phyloP scores from a whole-genome alignment of 140 eudicot species.

The Senecio squalidus region DNA sequence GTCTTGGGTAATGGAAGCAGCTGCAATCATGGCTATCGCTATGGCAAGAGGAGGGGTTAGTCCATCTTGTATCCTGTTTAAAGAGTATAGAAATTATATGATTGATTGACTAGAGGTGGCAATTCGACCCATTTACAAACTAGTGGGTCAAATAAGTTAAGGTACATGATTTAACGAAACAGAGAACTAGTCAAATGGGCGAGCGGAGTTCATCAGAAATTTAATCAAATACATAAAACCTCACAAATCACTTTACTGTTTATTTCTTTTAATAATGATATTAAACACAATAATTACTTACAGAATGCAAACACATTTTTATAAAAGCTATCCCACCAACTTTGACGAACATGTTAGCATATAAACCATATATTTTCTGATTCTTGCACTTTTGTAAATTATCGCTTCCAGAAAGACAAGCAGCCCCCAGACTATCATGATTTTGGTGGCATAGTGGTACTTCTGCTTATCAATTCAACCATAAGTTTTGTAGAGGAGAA shows the following conservation, averaged over 20 bases:
- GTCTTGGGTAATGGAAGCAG: conserved; percentile 67
- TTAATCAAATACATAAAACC: too few species aligned
- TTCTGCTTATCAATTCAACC: conserved; percentile 63
- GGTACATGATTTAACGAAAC: too few species aligned
- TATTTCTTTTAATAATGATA: too few species aligned
- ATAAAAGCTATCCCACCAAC: too few species aligned
- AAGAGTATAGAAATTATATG: background rate
- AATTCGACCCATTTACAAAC: too few species aligned
- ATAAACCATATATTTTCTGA: background rate
- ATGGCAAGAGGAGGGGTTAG: conserved; percentile 59
- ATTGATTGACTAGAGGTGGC: too few species aligned
- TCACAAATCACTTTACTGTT: too few species aligned
- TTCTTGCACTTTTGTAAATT: conserved; percentile 10
- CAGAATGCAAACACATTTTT: too few species aligned
- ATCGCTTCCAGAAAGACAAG: conserved; percentile 27
- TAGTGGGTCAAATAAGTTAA: too few species aligned
- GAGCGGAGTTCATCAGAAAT: too few species aligned
- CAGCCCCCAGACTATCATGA: conserved; percentile 60
- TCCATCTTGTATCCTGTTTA: conserved; percentile 4
- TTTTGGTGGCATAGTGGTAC: conserved; percentile 52
- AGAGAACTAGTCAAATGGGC: too few species aligned
- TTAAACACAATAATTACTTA: too few species aligned
- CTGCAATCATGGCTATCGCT: conserved; percentile 51
- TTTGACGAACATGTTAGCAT: conserved; percentile 3
- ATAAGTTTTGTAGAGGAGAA: conserved; percentile 76